Evolutionary conservation across 2,329 filamentous ascomycete species (phyloP).

Genomic region (Trichothecium roseum): DNA sequence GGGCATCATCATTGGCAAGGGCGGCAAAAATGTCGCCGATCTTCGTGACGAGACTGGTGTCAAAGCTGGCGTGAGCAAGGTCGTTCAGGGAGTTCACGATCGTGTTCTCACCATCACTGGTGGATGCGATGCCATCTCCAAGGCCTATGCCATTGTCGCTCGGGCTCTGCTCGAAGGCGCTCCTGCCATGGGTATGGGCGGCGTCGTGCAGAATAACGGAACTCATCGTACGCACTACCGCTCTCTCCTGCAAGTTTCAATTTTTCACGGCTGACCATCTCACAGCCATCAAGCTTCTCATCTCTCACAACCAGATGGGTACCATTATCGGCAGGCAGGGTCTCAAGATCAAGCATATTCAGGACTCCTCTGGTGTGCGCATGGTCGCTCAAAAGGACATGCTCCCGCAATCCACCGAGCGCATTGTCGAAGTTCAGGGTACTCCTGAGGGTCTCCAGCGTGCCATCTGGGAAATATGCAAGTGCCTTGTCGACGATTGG

Average conservation of each 20-base stretch:
- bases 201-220: constrained; percentile 74
- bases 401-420: constrained; percentile 96
- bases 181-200: constrained; percentile 92
- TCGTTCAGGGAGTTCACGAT: constrained; percentile 94
- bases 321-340: constrained; percentile 96
- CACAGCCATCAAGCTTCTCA: constrained; percentile 88
- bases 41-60: constrained; percentile 95
- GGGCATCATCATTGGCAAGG: constrained; percentile 97
- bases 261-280: background rate
- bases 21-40: constrained; percentile 95
- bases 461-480: constrained; percentile 97
- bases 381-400: constrained; percentile 99
- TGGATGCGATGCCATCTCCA: constrained; percentile 75
- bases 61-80: constrained; percentile 97
- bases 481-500: constrained; percentile 96
- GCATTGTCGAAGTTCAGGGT: constrained; percentile 93
- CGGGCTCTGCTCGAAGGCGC: constrained; percentile 87
- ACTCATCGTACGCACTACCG: constrained; percentile 83
- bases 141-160: constrained; percentile 88
- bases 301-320: constrained; percentile 99
- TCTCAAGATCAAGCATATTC: constrained; percentile 98
- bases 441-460: constrained; percentile 92
- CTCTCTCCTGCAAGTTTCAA: background rate
- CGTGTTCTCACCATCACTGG: constrained; percentile 94
- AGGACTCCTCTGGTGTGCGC: constrained; percentile 89